Base-by-base conservation (phyloP, 2,329 filamentous ascomycete species). In the Fusarium abutilonis region DNA sequence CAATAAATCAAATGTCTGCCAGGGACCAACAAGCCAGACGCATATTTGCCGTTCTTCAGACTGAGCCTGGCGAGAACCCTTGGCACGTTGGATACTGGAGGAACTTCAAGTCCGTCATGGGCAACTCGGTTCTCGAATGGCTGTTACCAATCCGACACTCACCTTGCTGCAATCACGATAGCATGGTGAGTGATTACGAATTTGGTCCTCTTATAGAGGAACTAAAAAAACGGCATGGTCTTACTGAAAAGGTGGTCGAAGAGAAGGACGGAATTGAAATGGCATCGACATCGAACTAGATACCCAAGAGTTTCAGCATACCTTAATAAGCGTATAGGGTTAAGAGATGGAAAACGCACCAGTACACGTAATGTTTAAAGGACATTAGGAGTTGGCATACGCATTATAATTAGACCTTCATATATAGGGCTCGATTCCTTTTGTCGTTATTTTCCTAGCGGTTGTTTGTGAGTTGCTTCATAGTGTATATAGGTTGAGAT, bases 41-140 rank as follows among this genome's bases (percentile, higher is more conserved):
- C 26, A 89, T 85, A 10, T 98, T 96, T 72, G 92, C 91, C 11
- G 89, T 98, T 36, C 79, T 97, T 2, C 83, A 86, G 59, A 91
- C 90, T 0, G 80, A 86, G 4, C 83, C 86, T 0, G 89, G 91
- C 9, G 89, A 95, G 67, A 97, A 97, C 66, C 92, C 92, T 0
- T 99, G 92, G 88, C 86, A 96, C 68, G 78, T 95, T 1, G 91
- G 90, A 2, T 77, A 78, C 9, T 81, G 84, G 60, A 77, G 80
- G 26, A 98, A 98, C 71, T 89, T 93, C 77, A 85, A 86, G 63
- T 84, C 89, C 13, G 86, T 97, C 21, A 92, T 99, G 88, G 94
- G 94, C 0, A 77, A 83, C 42, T 84, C 78, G 17, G 63, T 87
- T 3, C 59, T 89, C 13, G 90, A 97, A 57, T 98, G 93, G 93